Evolutionary conservation across 108 stramenopile species (phyloP).

Genomic region (Cyclostephanos tholiformis): DNA sequence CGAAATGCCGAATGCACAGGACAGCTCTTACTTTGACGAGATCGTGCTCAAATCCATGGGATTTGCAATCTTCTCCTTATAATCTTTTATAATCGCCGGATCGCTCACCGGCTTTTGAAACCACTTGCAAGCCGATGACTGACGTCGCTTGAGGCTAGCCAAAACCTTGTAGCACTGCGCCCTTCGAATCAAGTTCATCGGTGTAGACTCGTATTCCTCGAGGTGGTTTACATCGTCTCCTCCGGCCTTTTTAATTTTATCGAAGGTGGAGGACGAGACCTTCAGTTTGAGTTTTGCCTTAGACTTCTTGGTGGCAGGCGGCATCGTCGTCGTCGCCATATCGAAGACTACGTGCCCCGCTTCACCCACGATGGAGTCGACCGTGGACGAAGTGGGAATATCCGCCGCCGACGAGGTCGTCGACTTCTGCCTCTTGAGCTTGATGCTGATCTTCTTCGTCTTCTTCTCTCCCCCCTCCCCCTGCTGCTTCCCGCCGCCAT

Average conservation of each 20-base stretch:
- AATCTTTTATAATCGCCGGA: constrained; percentile 72
- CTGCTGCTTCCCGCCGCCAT: neutral
- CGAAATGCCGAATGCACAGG: neutral
- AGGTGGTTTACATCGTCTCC: neutral
- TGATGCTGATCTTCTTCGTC: constrained; percentile 35
- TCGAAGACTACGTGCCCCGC: neutral
- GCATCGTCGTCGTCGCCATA: constrained; percentile 8
- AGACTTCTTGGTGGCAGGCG: constrained; percentile 13
- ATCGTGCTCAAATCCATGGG: constrained; percentile 83
- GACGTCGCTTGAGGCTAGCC: constrained; percentile 64
- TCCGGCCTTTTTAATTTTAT: constrained; percentile 21
- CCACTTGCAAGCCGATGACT: constrained; percentile 51
- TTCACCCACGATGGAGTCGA: neutral
- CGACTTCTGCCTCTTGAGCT: constrained; percentile 42
- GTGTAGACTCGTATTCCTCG: constrained; percentile 28
- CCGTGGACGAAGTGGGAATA: neutral
- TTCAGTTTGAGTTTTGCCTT: constrained; percentile 42
- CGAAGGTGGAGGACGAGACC: constrained; percentile 15
- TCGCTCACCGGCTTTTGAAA: constrained; percentile 80
- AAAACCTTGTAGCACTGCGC: constrained; percentile 75
- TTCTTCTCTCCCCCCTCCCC: constrained; percentile 16
- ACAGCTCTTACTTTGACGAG: constrained; percentile 56
- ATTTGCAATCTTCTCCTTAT: constrained; percentile 70
- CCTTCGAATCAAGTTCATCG: constrained; percentile 58
- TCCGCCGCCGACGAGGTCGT: constrained; percentile 7